Conservation (phyloP, 805 yeast species). For the Diddensiella santjacobensis region DNA sequence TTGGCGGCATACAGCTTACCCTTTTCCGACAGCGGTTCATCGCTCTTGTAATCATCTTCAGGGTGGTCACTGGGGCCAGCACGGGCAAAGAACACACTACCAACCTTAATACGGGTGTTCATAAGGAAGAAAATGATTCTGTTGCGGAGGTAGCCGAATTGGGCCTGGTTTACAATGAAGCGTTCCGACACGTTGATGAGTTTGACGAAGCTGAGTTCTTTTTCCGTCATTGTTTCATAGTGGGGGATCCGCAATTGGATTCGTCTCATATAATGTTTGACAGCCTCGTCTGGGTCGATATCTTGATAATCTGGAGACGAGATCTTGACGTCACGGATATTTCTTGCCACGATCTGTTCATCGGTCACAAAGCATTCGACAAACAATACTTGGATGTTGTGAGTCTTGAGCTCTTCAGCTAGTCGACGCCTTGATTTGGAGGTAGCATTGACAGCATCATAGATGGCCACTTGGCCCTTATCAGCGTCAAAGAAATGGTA, state of each 20-base stretch:
- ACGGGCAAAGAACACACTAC: constrained; percentile 84
- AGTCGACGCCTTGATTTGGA: constrained; percentile 62
- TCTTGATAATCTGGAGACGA: constrained; percentile 78
- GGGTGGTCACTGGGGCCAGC: constrained; percentile 44
- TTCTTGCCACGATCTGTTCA: constrained; percentile 59
- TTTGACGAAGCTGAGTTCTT: constrained; percentile 68
- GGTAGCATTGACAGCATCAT: constrained; percentile 90
- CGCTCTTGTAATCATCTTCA: constrained; percentile 60
- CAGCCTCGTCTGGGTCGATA: constrained; percentile 72
- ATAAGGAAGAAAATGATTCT: constrained; percentile 88
- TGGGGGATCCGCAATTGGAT: constrained; percentile 62
- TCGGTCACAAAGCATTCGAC: constrained; percentile 86
- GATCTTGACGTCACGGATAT: constrained; percentile 77
- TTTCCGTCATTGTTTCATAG: constrained; percentile 66
- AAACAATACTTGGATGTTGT: constrained; percentile 73
- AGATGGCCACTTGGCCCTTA: constrained; percentile 91
- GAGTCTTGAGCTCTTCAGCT: constrained; percentile 48
- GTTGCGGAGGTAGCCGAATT: constrained; percentile 83
- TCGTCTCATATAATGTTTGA: constrained; percentile 69
- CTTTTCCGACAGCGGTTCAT: constrained; percentile 66
- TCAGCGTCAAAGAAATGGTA: constrained; percentile 64
- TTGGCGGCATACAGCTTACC: constrained; percentile 66
- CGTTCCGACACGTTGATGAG: constrained; percentile 87
- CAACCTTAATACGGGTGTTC: constrained; percentile 83
- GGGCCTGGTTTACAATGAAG: constrained; percentile 56